A percentile compares a stretch with the other conserved stretches of the same genome.
Evolutionary conservation across 2,329 filamentous ascomycete species (phyloP).

Genomic region (Colletotrichum tabaci): DNA sequence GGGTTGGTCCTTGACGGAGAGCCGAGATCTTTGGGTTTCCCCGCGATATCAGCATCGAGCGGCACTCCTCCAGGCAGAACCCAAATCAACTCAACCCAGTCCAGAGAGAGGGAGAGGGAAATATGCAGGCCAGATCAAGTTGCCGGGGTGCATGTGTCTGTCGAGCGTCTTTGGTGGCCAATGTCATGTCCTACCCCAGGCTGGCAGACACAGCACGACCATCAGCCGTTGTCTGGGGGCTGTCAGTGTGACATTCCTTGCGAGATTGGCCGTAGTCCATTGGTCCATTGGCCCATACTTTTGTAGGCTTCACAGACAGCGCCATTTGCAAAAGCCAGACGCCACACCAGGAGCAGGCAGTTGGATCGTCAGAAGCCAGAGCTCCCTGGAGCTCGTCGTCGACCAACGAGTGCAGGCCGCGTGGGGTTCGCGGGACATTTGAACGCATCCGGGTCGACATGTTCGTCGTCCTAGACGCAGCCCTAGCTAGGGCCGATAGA

Average conservation of each 20-base stretch:
- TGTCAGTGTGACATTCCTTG: conserved; percentile 20
- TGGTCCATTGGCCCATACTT: neutral
- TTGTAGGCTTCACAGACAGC: conserved; percentile 5
- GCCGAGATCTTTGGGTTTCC: conserved; percentile 18
- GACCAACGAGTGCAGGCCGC: conserved; percentile 17
- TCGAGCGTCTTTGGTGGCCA: conserved; percentile 2
- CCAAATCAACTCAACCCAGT: neutral
- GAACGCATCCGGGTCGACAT: conserved; percentile 19
- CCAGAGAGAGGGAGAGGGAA: neutral
- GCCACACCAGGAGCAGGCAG: conserved; percentile 19
- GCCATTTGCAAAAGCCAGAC: conserved; percentile 9
- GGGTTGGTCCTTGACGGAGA: conserved; percentile 11
- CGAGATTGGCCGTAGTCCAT: neutral
- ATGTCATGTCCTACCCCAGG: conserved; percentile 8
- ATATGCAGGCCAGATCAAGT: conserved; percentile 9
- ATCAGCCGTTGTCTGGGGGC: conserved; percentile 15
- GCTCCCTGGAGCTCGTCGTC: conserved; percentile 15
- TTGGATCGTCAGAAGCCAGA: conserved; percentile 25
- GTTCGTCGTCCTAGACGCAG: conserved; percentile 13
- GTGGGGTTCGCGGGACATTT: conserved; percentile 23
- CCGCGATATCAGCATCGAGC: conserved; percentile 24
- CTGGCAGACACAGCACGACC: conserved; percentile 1
- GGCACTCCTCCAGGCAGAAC: neutral
- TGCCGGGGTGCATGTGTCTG: conserved; percentile 40
- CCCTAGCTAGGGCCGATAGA: conserved; percentile 20